phyloP scores from a whole-genome alignment of 2,329 filamentous ascomycete genomes.

The Niveomyces coronatus region DNA sequence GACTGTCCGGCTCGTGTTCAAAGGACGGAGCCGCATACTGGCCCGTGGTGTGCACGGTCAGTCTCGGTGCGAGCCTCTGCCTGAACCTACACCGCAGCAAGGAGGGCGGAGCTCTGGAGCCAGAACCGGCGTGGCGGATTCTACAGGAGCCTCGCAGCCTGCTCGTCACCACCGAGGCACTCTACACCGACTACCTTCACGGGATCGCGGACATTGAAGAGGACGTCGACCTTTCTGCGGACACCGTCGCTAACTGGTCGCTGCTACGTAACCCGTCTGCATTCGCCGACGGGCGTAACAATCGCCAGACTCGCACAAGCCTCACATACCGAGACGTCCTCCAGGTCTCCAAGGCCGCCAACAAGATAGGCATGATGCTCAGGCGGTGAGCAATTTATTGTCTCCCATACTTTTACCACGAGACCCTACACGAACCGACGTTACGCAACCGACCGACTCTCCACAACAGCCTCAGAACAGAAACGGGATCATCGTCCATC shows the following conservation, averaged over 20 bases:
- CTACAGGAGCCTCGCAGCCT: constrained; percentile 78
- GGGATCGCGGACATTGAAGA: constrained; percentile 58
- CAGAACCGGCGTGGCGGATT: constrained; percentile 44
- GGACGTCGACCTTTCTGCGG: constrained; percentile 53
- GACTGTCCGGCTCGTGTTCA: background rate
- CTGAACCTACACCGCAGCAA: constrained; percentile 64
- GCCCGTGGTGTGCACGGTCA: constrained; percentile 83
- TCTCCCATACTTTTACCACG: constrained; percentile 11
- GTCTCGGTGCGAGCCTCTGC: constrained; percentile 66
- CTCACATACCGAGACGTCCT: constrained; percentile 80
- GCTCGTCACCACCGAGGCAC: constrained; percentile 56
- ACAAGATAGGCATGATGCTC: constrained; percentile 47
- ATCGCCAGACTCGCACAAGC: constrained; percentile 54
- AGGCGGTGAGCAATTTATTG: constrained; percentile 24
- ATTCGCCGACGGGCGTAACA: constrained; percentile 42
- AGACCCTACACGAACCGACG: too few relatives aligned
- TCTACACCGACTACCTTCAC: constrained; percentile 65
- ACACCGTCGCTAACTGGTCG: constrained; percentile 63
- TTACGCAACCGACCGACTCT: background rate
- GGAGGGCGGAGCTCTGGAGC: constrained; percentile 46
- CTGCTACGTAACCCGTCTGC: constrained; percentile 42
- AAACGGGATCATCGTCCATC: constrained; percentile 69
- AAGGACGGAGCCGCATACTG: constrained; percentile 76
- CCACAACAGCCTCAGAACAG: constrained; percentile 37
- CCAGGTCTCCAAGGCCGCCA: constrained; percentile 64